Evolutionary conservation across 2,329 filamentous ascomycete genomes (phyloP).

Genomic region (Monilinia polystroma): DNA sequence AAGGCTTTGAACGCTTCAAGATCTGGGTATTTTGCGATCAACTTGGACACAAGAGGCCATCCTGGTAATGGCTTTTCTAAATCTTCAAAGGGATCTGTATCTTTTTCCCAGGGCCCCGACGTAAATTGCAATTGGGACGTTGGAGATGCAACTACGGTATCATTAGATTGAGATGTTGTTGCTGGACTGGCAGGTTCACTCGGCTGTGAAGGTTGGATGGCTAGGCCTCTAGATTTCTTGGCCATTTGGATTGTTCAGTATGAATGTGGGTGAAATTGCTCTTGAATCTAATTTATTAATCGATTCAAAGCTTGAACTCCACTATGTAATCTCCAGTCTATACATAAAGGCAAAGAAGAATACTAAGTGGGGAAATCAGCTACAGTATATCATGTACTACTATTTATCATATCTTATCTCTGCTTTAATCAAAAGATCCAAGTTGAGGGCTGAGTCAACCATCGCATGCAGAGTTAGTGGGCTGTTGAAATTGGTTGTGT

Average conservation of each 20-base stretch:
- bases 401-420: background rate
- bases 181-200: background rate
- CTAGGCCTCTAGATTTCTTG: background rate
- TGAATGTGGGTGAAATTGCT: background rate
- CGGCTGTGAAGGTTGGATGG: background rate
- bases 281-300: background rate
- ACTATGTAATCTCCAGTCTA: background rate
- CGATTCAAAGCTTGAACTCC: background rate
- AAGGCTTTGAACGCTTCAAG: conserved; percentile 28
- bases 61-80: conserved; percentile 13
- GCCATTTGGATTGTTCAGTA: background rate
- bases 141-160: background rate
- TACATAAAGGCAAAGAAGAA: background rate
- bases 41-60: conserved; percentile 24
- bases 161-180: background rate
- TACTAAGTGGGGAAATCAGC: background rate
- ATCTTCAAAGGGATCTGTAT: conserved; percentile 4
- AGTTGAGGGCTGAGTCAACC: background rate
- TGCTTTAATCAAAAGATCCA: background rate
- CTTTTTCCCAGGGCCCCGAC: background rate
- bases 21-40: conserved; percentile 21
- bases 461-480: background rate
- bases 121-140: background rate
- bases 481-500: background rate
- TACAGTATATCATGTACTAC: background rate